Base-by-base conservation (phyloP, 139 green algal genomes). In the Auxenochlorella protothecoides region DNA sequence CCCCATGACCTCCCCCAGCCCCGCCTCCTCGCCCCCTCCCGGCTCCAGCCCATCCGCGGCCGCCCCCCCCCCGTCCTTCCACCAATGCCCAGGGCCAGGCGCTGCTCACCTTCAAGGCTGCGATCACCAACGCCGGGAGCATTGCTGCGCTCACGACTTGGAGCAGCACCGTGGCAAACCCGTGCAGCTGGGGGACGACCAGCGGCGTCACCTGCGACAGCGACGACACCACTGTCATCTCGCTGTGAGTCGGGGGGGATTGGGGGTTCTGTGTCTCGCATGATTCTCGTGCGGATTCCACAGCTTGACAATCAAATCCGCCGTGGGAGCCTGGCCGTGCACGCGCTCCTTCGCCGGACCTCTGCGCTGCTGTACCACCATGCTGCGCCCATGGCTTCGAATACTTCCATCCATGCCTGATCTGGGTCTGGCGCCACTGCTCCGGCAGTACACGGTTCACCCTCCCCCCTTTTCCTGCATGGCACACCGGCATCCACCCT, bases 141-240 rank as follows among this genome's bases (percentile, higher is more conserved):
- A 44, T 78, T 44, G 27, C 27, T 44, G 27, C 27, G 55, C 67
- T 81, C 66, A 66, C 16, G 57, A 85, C 6, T 53, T 92, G 70
- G 77, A 68, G 12, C 13, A 5, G 10, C 11, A 1, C 27, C 2
- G n/a, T 16, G 2, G 53, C 57, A 11, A 74, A 74, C 68, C 77
- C 77, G 6, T 82, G 77, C 68, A 14, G 16, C 14, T 27, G 14
- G 8, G 81, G 68, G 68, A 12, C 9, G 57, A 44, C 27, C 27
- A 44, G 27, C 27, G 77, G 77, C 16, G 66, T 82, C 16, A 53
- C 12, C 8, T 82, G 77, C 66, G 59, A 79, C 16, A 16, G 15
- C 5, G 9, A 14, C 4, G 66, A 54, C 72, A 57, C 3, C 51
- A 44, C 27, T 44, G 56, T 73, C 8, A 63, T 61, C n/a, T 53